Percentiles rank a stretch among this genome's conserved stretches.
Conservation (phyloP, 768 basidiomycete genomes). For the Boletales sp. region DNA sequence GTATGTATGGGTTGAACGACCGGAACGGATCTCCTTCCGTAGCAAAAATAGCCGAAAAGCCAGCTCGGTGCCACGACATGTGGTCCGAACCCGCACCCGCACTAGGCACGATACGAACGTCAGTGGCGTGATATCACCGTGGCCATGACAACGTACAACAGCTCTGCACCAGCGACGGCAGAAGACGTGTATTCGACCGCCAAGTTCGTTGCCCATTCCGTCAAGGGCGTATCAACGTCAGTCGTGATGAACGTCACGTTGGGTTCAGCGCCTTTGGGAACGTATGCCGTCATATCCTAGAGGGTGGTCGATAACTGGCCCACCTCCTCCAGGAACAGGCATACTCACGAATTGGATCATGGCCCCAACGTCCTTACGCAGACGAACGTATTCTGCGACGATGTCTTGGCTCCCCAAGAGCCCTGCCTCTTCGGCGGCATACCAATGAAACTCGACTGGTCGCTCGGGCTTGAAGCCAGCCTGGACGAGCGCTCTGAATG, state of each 20-base stretch:
- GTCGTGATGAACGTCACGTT: constrained; percentile 30
- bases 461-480: constrained; percentile 65
- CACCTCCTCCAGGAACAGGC: no score
- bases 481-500: constrained; percentile 66
- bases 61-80: constrained; percentile 43
- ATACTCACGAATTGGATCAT: constrained; percentile 47
- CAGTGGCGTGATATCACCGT: no score
- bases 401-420: constrained; percentile 41
- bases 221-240: constrained; percentile 45
- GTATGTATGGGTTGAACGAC: constrained; percentile 41
- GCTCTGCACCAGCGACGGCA: constrained; percentile 12
- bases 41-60: constrained; percentile 40
- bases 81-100: constrained; percentile 44
- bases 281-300: constrained; percentile 40
- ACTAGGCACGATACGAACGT: constrained; percentile 1
- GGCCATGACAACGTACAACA: constrained; percentile 28
- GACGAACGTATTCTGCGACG: constrained; percentile 45
- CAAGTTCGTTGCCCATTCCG: constrained; percentile 32
- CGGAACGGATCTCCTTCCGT: constrained; percentile 41
- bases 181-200: constrained; percentile 29
- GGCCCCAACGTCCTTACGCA: constrained; percentile 43
- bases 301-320: no score
- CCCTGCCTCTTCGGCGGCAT: constrained; percentile 61
- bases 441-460: constrained; percentile 81
- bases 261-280: constrained; percentile 8